Evolutionary conservation across 768 basidiomycete species (phyloP).

Genomic region (Rhizopogon vinicolor): DNA sequence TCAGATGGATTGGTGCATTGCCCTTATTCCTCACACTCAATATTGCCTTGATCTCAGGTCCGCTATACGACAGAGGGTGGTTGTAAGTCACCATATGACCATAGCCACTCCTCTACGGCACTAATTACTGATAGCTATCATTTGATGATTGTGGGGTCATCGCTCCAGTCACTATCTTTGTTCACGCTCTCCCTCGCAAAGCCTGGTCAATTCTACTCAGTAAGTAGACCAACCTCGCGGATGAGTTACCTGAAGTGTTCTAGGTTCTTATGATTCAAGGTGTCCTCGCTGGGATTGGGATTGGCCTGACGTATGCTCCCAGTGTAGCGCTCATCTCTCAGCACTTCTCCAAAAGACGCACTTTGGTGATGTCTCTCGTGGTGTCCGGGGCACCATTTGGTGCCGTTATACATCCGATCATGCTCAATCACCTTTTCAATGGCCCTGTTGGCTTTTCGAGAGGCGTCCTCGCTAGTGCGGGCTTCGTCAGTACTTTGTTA

Average conservation of each 20-base stretch:
- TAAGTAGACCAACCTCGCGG: neutral
- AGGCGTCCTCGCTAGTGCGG: slow-evolving; percentile 35
- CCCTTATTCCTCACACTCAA: slow-evolving; percentile 28
- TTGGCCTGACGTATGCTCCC: slow-evolving; percentile 42
- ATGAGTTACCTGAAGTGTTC: neutral
- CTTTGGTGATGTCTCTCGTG: slow-evolving; percentile 40
- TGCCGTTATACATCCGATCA: slow-evolving; percentile 52
- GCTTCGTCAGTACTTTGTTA: slow-evolving; percentile 31
- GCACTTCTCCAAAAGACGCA: slow-evolving; percentile 36
- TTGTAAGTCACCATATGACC: slow-evolving; percentile 6
- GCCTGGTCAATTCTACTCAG: slow-evolving; percentile 22
- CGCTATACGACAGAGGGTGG: slow-evolving; percentile 30
- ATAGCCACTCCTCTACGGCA: neutral
- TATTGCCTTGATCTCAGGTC: slow-evolving; percentile 21
- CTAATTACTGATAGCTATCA: neutral
- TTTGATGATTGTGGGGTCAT: slow-evolving; percentile 9
- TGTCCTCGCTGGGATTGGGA: slow-evolving; percentile 33
- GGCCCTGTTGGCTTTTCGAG: slow-evolving; percentile 40
- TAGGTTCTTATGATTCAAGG: slow-evolving; percentile 43
- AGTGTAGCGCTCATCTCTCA: slow-evolving; percentile 38
- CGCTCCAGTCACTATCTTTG: slow-evolving; percentile 11
- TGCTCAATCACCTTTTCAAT: slow-evolving; percentile 45
- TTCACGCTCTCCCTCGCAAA: slow-evolving; percentile 23
- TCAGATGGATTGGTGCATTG: slow-evolving; percentile 28
- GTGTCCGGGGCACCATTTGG: slow-evolving; percentile 48